Percentiles rank a stretch among this genome's conserved stretches.
Evolutionary conservation across 768 basidiomycete genomes (phyloP).

Genomic region (Boletales sp.): DNA sequence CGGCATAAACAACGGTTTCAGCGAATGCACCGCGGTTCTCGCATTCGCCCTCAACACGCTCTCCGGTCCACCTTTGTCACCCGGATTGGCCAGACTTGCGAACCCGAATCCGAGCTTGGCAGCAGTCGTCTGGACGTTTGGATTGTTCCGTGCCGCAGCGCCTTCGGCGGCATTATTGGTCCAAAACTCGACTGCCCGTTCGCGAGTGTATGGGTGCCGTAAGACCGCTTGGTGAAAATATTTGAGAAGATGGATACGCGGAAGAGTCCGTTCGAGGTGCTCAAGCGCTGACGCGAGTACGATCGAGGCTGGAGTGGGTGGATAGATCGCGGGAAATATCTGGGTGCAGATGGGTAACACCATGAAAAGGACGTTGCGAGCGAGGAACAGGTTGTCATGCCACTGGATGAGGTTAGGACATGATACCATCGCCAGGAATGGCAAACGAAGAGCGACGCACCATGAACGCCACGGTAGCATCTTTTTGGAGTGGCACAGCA

Average conservation of each 20-base stretch:
- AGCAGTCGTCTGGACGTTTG: conserved; percentile 45
- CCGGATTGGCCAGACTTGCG: conserved; percentile 9
- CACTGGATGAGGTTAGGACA: conserved; percentile 41
- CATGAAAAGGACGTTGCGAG: conserved; percentile 59
- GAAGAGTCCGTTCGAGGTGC: conserved; percentile 36
- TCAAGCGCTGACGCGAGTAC: conserved; percentile 20
- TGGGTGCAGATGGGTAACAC: conserved; percentile 50
- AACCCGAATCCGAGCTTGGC: conserved; percentile 43
- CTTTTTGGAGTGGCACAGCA: conserved; percentile 43
- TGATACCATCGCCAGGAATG: neutral
- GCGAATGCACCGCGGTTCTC: conserved; percentile 24
- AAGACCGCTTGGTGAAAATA: conserved; percentile 55
- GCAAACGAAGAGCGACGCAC: conserved; percentile 21
- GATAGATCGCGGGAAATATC: conserved; percentile 34
- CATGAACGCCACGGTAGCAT: conserved; percentile 38
- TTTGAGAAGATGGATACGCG: conserved; percentile 52
- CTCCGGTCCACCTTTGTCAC: conserved; percentile 11
- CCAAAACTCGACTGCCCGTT: conserved; percentile 56
- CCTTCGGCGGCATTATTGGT: conserved; percentile 51
- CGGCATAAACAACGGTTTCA: conserved; percentile 24
- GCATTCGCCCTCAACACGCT: conserved; percentile 25
- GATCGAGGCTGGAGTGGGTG: conserved; percentile 29
- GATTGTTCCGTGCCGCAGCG: conserved; percentile 44
- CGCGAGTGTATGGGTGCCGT: conserved; percentile 48
- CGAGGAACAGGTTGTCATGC: conserved; percentile 56